Base-by-base conservation (phyloP, 2,329 filamentous ascomycete genomes). In the Coleophoma eucalyptorum region DNA sequence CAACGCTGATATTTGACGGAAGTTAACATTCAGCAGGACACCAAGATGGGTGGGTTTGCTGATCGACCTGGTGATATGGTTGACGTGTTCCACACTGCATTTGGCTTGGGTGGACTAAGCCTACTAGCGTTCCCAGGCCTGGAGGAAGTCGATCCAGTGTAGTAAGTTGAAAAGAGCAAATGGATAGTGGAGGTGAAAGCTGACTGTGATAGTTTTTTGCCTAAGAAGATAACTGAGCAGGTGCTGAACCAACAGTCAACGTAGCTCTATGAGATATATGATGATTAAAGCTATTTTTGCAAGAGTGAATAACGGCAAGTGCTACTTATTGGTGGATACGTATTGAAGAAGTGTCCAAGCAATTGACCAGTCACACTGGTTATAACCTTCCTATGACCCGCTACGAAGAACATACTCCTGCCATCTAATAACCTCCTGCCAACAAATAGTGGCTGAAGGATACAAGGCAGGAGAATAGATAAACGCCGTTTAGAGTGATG, bases 21-120 rank as follows among this genome's bases (percentile, higher is more conserved):
- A 26, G 10, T 26, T 26, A 26, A 26, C 10, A 8, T 8, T 8
- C 26, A 7, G n/a, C 90, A 97, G 73, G 94, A 99, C 66, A 75
- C 82, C 1, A 87, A 95, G 51, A 72, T 79, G 31, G 94, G 94
- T 21, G 94, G 94, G 11, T 82, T 99, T 58, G 86, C 93, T 5
- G 94, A 99, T 72, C 77, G 92, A 54, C 93, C 94, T 10, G 92
- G 89, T 21, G 86, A 99, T 64, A 91, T 93, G 86, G 93, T 97
- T 19, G 94, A 99, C 73, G 92, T 99, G 33, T 99, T 95, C 75
- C 94, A 99, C 66, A 97, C 94, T 0, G 75, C 85, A 48, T 99
- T 99, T 67, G 91, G 90, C 20, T 72, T 97, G 56, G 89, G 92
- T 18, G 94, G 94, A 2, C 72, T 99, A 58, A 96, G 91, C 66